phyloP scores from a whole-genome alignment of 2,329 filamentous ascomycete genomes.

The Cytospora piceicola region DNA sequence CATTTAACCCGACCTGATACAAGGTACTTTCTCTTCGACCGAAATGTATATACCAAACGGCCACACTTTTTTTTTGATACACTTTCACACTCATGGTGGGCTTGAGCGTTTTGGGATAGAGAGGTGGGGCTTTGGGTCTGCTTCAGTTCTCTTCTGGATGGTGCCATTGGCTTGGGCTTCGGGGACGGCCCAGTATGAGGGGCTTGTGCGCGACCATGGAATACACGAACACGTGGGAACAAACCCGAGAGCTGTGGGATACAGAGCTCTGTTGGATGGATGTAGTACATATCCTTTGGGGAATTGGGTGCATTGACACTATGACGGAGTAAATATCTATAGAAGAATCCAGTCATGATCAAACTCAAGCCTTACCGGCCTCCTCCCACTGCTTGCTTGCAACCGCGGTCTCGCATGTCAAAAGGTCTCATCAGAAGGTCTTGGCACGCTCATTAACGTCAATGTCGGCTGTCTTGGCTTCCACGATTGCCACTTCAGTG shows the following conservation, averaged over 20 bases:
- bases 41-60: constrained; percentile 26
- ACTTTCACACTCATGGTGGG: constrained; percentile 9
- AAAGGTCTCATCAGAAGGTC: too few relatives aligned
- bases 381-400: neutral
- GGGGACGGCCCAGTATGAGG: constrained; percentile 7
- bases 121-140: constrained; percentile 14
- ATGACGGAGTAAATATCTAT: constrained; percentile 28
- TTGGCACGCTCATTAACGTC: too few relatives aligned
- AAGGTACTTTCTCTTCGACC: constrained; percentile 9
- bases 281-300: constrained; percentile 21
- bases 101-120: constrained; percentile 24
- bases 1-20: constrained; percentile 13
- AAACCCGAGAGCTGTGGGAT: constrained; percentile 1
- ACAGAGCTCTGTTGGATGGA: constrained; percentile 16
- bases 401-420: too few relatives aligned
- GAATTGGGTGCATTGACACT: constrained; percentile 5
- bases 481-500: too few relatives aligned
- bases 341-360: constrained; percentile 22
- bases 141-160: constrained; percentile 5
- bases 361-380: neutral
- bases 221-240: constrained; percentile 13
- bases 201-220: constrained; percentile 20
- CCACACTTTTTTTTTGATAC: constrained; percentile 21
- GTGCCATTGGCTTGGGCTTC: neutral
- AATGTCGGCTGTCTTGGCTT: too few relatives aligned